A percentile compares a stretch with the other conserved stretches of the same genome.
Conservation (phyloP, 441 rosid genomes). For the Euphorbia celastroides region DNA sequence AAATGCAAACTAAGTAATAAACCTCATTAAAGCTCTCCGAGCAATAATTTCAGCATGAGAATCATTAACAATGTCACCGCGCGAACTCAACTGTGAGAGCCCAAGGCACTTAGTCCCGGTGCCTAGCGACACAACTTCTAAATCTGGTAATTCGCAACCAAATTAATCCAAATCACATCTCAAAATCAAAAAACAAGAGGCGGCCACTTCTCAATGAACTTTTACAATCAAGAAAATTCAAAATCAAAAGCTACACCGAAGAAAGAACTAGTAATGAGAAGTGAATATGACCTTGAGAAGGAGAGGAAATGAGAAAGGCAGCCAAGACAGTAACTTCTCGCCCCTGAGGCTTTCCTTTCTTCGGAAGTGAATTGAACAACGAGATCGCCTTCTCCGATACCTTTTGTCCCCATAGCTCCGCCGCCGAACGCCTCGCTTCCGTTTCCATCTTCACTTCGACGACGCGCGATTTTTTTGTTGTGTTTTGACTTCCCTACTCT, state of each 20-base stretch:
- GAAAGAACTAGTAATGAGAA: background rate
- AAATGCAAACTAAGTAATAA: background rate
- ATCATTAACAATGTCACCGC: conserved; percentile 81
- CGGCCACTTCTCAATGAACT: background rate
- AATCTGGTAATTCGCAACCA: conserved; percentile 26
- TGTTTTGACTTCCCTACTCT: too few species aligned
- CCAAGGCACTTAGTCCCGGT: conserved; percentile 89
- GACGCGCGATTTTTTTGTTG: background rate
- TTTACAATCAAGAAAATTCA: background rate
- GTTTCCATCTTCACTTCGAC: background rate
- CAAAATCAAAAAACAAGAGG: background rate
- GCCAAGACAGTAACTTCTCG: conserved; percentile 80
- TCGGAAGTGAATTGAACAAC: conserved; percentile 56
- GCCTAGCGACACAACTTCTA: conserved; percentile 68
- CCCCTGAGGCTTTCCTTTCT: conserved; percentile 94
- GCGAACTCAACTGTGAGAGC: conserved; percentile 49
- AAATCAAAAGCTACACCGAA: background rate
- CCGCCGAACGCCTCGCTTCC: conserved; percentile 3
- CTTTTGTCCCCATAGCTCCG: conserved; percentile 41
- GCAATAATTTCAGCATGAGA: conserved; percentile 87
- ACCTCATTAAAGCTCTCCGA: conserved; percentile 81
- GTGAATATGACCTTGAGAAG: conserved; percentile 47
- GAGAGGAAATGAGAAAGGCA: conserved; percentile 77
- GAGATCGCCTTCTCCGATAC: conserved; percentile 53
- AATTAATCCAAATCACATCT: background rate